Conservation (phyloP, 768 basidiomycete genomes). For the Termitomyces sp. region DNA sequence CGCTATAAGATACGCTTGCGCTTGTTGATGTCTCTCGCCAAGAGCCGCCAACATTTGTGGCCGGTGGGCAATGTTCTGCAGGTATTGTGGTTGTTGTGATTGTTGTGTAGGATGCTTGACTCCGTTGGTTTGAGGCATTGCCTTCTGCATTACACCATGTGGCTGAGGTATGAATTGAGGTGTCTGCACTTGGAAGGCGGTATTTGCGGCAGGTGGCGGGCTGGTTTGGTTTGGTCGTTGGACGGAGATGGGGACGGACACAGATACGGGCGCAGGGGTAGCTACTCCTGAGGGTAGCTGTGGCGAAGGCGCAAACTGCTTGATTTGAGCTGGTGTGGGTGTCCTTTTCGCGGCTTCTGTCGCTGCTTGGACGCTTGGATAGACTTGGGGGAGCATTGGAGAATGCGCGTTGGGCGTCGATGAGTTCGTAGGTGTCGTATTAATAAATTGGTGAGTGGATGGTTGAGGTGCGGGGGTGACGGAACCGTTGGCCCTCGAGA, state of each 20-base stretch:
- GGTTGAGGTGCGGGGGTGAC: constrained; percentile 28
- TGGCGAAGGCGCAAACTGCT: constrained; percentile 13
- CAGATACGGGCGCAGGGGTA: constrained; percentile 11
- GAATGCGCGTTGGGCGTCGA: constrained; percentile 19
- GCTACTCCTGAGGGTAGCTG: constrained; percentile 16
- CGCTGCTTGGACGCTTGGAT: constrained; percentile 28
- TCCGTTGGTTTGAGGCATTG: neutral
- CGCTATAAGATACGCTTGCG: neutral
- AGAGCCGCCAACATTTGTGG: neutral
- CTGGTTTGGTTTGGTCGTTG: constrained; percentile 10
- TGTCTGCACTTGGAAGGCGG: constrained; percentile 4
- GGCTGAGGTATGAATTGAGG: constrained; percentile 6
- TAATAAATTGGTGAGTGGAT: constrained; percentile 26
- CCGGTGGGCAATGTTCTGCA: neutral
- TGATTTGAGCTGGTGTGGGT: constrained; percentile 28
- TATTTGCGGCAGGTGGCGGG: constrained; percentile 11
- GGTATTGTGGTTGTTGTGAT: neutral
- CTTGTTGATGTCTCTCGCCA: constrained; percentile 5
- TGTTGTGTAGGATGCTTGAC: constrained; percentile 1
- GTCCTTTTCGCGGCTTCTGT: constrained; percentile 27
- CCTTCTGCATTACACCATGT: neutral
- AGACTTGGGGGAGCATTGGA: constrained; percentile 31
- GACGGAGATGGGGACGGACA: neutral
- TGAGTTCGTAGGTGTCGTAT: constrained; percentile 25
- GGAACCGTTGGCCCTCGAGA: constrained; percentile 22